Evolutionary conservation across 805 yeast genomes (phyloP).

Genomic region (Metahyphopichia silvanorum): DNA sequence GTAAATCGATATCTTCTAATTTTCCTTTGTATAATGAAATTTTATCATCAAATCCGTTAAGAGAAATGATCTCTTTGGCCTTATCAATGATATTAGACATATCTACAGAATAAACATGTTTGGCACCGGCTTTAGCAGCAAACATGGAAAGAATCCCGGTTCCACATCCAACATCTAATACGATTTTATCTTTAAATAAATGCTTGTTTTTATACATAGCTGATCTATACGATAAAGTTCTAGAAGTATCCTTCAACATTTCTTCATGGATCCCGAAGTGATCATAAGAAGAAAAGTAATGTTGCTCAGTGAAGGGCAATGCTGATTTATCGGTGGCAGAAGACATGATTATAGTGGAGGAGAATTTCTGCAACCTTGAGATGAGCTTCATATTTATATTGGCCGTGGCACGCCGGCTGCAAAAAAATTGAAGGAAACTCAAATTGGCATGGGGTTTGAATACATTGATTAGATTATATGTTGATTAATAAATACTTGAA

Average conservation of each 20-base stretch:
- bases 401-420: conserved; percentile 1
- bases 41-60: conserved; percentile 82
- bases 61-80: conserved; percentile 84
- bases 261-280: conserved; percentile 98
- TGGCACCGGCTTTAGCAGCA: conserved; percentile 98
- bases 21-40: conserved; percentile 90
- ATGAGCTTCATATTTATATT: no score
- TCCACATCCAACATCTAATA: conserved; percentile 98
- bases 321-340: conserved; percentile 67
- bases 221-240: conserved; percentile 88
- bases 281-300: conserved; percentile 92
- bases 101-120: conserved; percentile 95
- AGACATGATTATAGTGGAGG: no score
- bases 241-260: conserved; percentile 92
- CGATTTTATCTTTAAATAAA: conserved; percentile 88
- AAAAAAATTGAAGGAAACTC: no score
- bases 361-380: no score
- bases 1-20: conserved; percentile 86
- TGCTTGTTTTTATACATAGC: conserved; percentile 90
- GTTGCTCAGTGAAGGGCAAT: conserved; percentile 80
- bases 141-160: conserved; percentile 97
- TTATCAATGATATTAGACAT: conserved; percentile 94
- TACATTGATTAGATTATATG: background rate
- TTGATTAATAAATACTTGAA: background rate
- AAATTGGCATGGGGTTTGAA: background rate